These are phyloP conservation scores for Cyberlindnera japonica DNA, from an alignment of 805 yeast genomes.

Conservation along the genomic window DNA sequence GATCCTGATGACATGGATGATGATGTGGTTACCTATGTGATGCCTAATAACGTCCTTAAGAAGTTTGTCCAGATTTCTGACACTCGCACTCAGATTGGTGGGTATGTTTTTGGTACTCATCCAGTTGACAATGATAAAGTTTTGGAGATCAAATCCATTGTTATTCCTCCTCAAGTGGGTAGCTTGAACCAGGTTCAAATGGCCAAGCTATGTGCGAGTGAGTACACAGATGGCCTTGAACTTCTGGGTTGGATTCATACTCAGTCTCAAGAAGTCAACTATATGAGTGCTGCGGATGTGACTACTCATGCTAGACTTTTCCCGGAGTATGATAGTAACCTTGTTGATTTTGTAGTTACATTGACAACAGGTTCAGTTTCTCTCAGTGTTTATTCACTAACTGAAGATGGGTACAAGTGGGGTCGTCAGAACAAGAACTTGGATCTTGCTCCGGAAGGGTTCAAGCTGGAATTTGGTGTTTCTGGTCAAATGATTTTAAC, in stretches of 20 bases:
- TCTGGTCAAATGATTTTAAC: slow-evolving; percentile 70
- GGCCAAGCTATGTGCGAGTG: slow-evolving; percentile 40
- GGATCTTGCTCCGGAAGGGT: slow-evolving; percentile 60
- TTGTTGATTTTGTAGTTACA: slow-evolving; percentile 60
- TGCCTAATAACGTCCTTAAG: slow-evolving; percentile 78
- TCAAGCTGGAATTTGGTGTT: slow-evolving; percentile 52
- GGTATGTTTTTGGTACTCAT: slow-evolving; percentile 72
- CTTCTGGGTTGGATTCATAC: slow-evolving; percentile 96
- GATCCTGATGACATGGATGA: slow-evolving; percentile 51
- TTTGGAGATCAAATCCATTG: slow-evolving; percentile 74
- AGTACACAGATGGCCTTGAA: slow-evolving; percentile 54
- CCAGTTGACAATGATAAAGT: slow-evolving; percentile 68
- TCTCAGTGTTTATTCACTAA: slow-evolving; percentile 59
- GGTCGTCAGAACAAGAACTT: slow-evolving; percentile 60
- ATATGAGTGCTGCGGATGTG: slow-evolving; percentile 68
- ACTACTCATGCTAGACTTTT: slow-evolving; percentile 48
- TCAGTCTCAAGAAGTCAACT: slow-evolving; percentile 59
- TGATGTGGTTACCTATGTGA: slow-evolving; percentile 59
- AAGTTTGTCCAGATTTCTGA: slow-evolving; percentile 81
- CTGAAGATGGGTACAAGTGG: slow-evolving; percentile 73
- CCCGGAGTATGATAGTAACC: slow-evolving; percentile 32
- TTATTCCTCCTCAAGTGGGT: slow-evolving; percentile 86
- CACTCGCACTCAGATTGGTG: slow-evolving; percentile 77
- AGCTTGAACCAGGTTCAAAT: slow-evolving; percentile 48
- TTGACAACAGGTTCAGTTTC: slow-evolving; percentile 85